A percentile compares a stretch with the other conserved stretches of the same genome.
These are phyloP conservation scores for Suhomyces sp. DNA, from an alignment of 805 yeast genomes.

Conservation along the genomic window DNA sequence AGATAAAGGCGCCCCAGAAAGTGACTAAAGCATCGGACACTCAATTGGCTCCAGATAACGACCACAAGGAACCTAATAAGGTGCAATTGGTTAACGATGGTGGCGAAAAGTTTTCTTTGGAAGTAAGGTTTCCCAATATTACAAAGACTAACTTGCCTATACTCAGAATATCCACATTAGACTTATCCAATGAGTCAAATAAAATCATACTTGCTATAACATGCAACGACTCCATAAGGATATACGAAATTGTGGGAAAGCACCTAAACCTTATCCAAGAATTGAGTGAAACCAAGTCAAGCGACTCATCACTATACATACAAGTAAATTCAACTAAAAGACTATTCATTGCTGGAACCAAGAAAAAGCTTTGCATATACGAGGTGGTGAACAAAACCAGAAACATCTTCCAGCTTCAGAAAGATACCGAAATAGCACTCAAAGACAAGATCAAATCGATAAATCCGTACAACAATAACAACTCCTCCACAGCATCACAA, in stretches of 20 bases:
- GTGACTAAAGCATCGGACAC: neutral
- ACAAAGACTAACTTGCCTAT: conserved; percentile 16
- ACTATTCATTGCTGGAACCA: conserved; percentile 26
- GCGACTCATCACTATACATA: conserved; percentile 15
- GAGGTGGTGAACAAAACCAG: conserved; percentile 27
- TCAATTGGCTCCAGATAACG: neutral
- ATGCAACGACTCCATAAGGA: conserved; percentile 19
- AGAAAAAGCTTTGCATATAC: conserved; percentile 28
- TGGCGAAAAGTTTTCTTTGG: conserved; percentile 11
- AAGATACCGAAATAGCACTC: conserved; percentile 21
- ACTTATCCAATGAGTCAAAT: conserved; percentile 14
- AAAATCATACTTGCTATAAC: conserved; percentile 26
- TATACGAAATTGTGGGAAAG: conserved; percentile 29
- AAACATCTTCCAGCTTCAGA: conserved; percentile 27
- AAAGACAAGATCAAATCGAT: conserved; percentile 32
- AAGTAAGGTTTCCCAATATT: conserved; percentile 19
- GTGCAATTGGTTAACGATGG: conserved; percentile 8
- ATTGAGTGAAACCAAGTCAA: conserved; percentile 23
- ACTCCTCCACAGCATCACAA: conserved; percentile 7
- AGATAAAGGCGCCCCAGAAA: neutral
- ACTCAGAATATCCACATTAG: conserved; percentile 13
- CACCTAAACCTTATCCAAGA: conserved; percentile 31
- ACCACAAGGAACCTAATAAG: neutral
- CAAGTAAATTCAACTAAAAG: conserved; percentile 14
- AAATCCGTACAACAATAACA: conserved; percentile 3